Conservation (phyloP, 805 yeast species). For the Candida ortonii region DNA sequence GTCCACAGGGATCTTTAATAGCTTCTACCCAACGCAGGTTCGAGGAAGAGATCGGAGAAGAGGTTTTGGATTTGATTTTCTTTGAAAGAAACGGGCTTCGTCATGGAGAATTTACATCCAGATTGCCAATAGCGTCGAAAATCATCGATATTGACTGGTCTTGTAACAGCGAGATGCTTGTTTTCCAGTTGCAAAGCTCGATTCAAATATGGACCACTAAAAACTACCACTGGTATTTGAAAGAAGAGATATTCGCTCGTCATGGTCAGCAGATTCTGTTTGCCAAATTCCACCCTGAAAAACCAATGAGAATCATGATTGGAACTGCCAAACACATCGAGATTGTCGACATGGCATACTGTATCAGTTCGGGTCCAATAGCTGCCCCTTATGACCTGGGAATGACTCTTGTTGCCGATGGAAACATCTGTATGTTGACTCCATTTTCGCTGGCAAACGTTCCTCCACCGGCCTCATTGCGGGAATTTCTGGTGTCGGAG, state of each 20-base stretch:
- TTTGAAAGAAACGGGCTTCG: constrained; percentile 92
- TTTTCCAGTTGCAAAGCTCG: constrained; percentile 57
- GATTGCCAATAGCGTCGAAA: constrained; percentile 51
- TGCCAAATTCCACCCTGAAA: constrained; percentile 85
- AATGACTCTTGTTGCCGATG: constrained; percentile 78
- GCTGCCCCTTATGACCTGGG: constrained; percentile 71
- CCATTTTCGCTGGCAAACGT: constrained; percentile 83
- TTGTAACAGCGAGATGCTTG: constrained; percentile 70
- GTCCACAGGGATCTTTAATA: constrained; percentile 84
- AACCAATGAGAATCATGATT: constrained; percentile 70
- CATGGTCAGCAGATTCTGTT: constrained; percentile 36
- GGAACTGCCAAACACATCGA: constrained; percentile 54
- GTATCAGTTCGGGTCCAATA: constrained; percentile 66
- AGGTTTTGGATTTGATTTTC: constrained; percentile 58
- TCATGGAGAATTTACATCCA: constrained; percentile 77
- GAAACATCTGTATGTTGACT: constrained; percentile 64
- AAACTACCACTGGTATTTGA: constrained; percentile 94
- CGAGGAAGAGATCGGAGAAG: constrained; percentile 49
- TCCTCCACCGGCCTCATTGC: constrained; percentile 89
- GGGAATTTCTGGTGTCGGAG: constrained; percentile 55
- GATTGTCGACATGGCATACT: constrained; percentile 65
- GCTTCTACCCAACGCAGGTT: constrained; percentile 72
- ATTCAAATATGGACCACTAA: constrained; percentile 90
- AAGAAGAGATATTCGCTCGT: constrained; percentile 60
- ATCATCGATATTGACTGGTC: constrained; percentile 73